phyloP scores from a whole-genome alignment of 2,329 filamentous ascomycete genomes.

The Ascomycota sp. region DNA sequence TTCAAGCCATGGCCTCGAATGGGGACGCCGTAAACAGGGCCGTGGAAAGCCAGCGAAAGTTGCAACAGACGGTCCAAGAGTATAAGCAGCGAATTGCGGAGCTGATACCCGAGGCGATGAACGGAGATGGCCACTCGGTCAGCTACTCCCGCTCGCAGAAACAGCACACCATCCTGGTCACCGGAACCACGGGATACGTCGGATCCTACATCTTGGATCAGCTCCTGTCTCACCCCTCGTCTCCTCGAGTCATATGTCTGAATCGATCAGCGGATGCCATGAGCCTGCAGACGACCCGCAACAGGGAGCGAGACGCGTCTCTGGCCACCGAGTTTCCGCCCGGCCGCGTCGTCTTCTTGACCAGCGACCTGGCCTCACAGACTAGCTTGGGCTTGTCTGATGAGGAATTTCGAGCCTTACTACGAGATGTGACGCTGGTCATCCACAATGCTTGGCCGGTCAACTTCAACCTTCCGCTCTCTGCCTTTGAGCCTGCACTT shows the following conservation, averaged over 20 bases:
- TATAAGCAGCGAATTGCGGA: not conserved
- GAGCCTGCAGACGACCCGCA: not conserved
- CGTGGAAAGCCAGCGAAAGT: not conserved
- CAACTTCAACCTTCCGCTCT: conserved; percentile 2
- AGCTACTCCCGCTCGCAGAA: not conserved
- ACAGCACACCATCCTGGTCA: conserved; percentile 1
- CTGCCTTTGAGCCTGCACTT: conserved; percentile 1
- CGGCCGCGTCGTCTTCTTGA: conserved; percentile 1
- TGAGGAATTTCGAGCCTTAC: not conserved
- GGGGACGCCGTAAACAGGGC: not conserved
- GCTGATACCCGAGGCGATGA: too few relatives aligned
- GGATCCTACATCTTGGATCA: conserved; percentile 2
- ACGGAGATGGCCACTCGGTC: not conserved
- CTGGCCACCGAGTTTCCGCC: not conserved
- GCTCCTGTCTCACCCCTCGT: not conserved
- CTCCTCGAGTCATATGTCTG: conserved; percentile 1
- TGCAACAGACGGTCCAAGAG: not conserved
- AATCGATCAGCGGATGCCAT: conserved; percentile 1
- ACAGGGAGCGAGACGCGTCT: not conserved
- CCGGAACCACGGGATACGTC: conserved; percentile 2
- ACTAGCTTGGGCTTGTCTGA: not conserved
- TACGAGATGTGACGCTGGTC: not conserved
- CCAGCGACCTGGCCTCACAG: not conserved
- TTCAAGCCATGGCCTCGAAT: not conserved
- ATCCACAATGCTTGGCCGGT: conserved; percentile 3